Percentiles rank a stretch among this genome's conserved stretches.
These are phyloP conservation scores for Penicillium sp. DNA, from an alignment of 2,329 filamentous ascomycete genomes.

Conservation along the genomic window DNA sequence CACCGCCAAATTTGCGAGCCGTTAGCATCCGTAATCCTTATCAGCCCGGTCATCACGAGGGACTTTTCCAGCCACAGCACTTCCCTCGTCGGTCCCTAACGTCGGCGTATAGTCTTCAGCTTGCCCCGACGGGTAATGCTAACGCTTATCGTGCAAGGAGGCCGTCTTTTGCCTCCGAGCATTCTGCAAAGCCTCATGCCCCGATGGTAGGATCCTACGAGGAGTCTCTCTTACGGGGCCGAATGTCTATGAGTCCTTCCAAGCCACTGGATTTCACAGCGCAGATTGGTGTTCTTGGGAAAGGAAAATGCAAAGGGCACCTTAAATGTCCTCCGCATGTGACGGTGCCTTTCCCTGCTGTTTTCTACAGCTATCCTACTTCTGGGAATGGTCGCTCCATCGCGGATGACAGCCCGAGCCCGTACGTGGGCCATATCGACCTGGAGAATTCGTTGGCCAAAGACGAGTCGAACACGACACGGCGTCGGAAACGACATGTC, in stretches of 20 bases:
- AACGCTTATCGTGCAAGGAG: conserved; percentile 51
- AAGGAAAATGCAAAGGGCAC: conserved; percentile 81
- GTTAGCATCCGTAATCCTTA: conserved; percentile 46
- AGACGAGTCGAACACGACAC: conserved; percentile 40
- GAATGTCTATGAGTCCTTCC: conserved; percentile 95
- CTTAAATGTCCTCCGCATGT: conserved; percentile 87
- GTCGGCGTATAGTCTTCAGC: conserved; percentile 53
- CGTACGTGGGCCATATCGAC: conserved; percentile 91
- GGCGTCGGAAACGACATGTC: conserved; percentile 40
- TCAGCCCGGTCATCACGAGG: conserved; percentile 55
- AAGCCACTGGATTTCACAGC: conserved; percentile 90
- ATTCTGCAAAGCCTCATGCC: conserved; percentile 77
- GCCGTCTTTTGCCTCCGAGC: conserved; percentile 71
- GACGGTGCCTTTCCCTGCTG: conserved; percentile 84
- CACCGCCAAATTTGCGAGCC: conserved; percentile 35
- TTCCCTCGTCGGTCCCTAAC: conserved; percentile 69
- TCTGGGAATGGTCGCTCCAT: conserved; percentile 63
- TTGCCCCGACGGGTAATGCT: conserved; percentile 45
- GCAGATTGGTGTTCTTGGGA: conserved; percentile 89
- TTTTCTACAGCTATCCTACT: conserved; percentile 88
- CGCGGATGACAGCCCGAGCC: conserved; percentile 82
- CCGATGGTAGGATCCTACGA: conserved; percentile 98
- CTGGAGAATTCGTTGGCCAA: conserved; percentile 73
- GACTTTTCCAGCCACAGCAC: conserved; percentile 70
- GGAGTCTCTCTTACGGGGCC: conserved; percentile 88